Percentiles rank a stretch among this genome's conserved stretches.
These are phyloP conservation scores for Sporothrix humicola DNA, from an alignment of 2,329 filamentous ascomycete genomes.

Conservation along the genomic window DNA sequence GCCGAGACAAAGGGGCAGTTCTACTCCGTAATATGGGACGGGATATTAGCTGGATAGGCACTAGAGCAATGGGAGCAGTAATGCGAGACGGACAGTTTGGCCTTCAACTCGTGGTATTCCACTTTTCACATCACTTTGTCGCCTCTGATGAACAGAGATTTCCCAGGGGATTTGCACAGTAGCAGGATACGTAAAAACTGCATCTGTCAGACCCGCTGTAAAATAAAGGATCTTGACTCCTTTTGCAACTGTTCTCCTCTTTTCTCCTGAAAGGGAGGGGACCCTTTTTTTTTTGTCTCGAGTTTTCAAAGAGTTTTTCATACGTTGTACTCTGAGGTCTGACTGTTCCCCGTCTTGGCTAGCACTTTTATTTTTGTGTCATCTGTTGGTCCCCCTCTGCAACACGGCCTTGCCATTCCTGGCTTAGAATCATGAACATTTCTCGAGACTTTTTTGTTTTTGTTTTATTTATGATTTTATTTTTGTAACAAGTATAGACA, in stretches of 20 bases:
- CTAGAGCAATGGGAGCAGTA: no score
- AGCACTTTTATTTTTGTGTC: neutral
- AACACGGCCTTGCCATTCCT: neutral
- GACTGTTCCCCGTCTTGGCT: neutral
- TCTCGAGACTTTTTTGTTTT: neutral
- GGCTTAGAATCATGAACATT: conserved; percentile 9
- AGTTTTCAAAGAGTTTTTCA: neutral
- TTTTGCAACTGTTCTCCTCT: neutral
- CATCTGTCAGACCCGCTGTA: neutral
- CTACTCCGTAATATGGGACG: no score
- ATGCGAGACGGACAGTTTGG: no score
- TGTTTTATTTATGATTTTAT: neutral
- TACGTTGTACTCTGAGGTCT: neutral
- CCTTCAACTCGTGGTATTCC: neutral
- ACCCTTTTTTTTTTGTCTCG: neutral
- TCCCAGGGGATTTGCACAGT: no score
- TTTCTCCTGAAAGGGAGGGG: neutral
- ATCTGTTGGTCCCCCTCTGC: neutral
- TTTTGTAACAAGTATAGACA: neutral
- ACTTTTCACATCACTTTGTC: neutral
- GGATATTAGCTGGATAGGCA: no score
- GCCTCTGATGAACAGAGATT: neutral
- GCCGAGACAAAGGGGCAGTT: no score
- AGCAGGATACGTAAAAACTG: no score
- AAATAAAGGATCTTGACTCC: neutral